Conservation (phyloP, 768 basidiomycete genomes). For the Cyclocybe aegerita region DNA sequence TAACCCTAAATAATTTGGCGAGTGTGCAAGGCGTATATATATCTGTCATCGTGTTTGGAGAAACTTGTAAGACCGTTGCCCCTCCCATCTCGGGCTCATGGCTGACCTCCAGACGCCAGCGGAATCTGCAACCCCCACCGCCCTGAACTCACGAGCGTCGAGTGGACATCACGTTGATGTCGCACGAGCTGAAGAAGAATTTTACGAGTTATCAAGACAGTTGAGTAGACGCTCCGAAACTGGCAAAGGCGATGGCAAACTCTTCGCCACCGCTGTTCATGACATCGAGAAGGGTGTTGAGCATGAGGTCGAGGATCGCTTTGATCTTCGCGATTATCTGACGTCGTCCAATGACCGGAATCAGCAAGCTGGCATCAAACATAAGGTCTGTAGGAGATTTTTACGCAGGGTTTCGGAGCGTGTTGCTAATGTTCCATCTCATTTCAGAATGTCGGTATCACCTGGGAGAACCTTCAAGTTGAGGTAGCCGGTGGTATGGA, state of each 20-base stretch:
- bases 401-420: neutral
- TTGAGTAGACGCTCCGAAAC: constrained; percentile 30
- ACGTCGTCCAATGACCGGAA: constrained; percentile 65
- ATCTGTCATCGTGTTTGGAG: too few relatives aligned
- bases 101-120: too few relatives aligned
- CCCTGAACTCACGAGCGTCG: neutral
- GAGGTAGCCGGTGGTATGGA: constrained; percentile 55
- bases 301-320: constrained; percentile 31
- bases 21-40: too few relatives aligned
- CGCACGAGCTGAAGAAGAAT: constrained; percentile 47
- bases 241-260: constrained; percentile 16
- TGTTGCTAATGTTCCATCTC: neutral
- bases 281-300: constrained; percentile 40
- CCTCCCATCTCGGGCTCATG: too few relatives aligned
- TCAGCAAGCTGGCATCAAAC: constrained; percentile 63
- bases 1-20: too few relatives aligned
- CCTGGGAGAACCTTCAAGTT: constrained; percentile 71
- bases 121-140: too few relatives aligned
- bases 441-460: constrained; percentile 64
- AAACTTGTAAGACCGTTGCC: too few relatives aligned
- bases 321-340: constrained; percentile 70
- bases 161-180: constrained; percentile 44
- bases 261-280: constrained; percentile 31
- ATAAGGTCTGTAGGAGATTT: constrained; percentile 41
- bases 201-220: constrained; percentile 53